These are phyloP conservation scores for Bassia scoparia DNA, from an alignment of 148 eudicot genomes.

Conservation along the genomic window DNA sequence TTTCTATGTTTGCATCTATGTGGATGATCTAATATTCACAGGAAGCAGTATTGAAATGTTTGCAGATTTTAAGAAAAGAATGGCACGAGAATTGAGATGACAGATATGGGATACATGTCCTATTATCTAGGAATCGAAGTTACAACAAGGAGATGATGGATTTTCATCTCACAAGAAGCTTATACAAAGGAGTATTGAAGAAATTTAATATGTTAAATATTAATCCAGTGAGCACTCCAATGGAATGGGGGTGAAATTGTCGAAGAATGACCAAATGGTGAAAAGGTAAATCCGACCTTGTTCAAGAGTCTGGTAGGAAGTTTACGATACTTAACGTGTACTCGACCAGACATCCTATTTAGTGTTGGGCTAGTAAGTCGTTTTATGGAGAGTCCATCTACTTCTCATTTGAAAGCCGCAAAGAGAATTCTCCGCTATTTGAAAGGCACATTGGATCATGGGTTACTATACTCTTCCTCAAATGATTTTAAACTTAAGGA, in stretches of 20 bases:
- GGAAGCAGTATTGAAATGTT: background rate
- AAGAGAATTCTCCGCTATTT: too few relatives aligned
- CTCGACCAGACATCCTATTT: too few relatives aligned
- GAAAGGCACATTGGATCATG: too few relatives aligned
- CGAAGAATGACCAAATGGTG: background rate
- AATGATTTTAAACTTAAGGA: background rate
- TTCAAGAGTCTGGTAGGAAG: constrained; percentile 2
- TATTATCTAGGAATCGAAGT: constrained; percentile 3
- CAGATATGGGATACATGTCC: background rate
- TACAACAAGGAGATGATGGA: background rate
- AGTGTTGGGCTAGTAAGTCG: too few relatives aligned
- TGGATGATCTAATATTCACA: background rate
- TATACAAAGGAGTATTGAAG: too few relatives aligned
- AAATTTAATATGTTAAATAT: too few relatives aligned
- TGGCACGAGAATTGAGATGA: constrained; percentile 5
- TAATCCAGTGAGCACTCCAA: background rate
- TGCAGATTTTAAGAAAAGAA: constrained; percentile 1
- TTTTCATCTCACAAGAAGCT: too few relatives aligned
- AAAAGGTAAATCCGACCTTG: background rate
- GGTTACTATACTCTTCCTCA: too few relatives aligned
- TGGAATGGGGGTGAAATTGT: background rate
- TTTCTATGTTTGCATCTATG: background rate
- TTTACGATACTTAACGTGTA: background rate
- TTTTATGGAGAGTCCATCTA: too few relatives aligned
- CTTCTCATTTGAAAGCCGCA: too few relatives aligned